Evolutionary conservation across 805 yeast genomes (phyloP).

Genomic region (Scheffersomyces ergatensis): DNA sequence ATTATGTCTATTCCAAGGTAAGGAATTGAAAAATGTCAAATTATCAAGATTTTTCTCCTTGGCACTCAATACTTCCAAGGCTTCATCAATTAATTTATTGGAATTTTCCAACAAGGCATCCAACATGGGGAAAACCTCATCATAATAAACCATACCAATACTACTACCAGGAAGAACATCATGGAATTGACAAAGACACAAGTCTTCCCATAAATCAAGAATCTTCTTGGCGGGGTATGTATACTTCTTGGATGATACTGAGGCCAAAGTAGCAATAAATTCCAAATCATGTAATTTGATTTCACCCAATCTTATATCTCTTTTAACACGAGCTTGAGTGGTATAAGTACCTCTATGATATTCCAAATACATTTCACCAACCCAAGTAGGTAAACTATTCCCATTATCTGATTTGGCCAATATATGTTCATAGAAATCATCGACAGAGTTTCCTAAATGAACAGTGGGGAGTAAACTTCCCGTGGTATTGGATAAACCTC

Average conservation of each 20-base stretch:
- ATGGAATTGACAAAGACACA: slow-evolving; percentile 90
- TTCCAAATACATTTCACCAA: slow-evolving; percentile 90
- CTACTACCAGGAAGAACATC: slow-evolving; percentile 98
- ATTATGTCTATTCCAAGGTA: slow-evolving; percentile 58
- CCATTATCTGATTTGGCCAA: slow-evolving; percentile 66
- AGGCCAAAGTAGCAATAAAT: slow-evolving; percentile 73
- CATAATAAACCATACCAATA: slow-evolving; percentile 84
- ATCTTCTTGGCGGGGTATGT: slow-evolving; percentile 71
- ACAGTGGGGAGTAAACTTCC: slow-evolving; percentile 84
- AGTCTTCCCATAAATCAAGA: slow-evolving; percentile 79
- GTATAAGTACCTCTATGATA: slow-evolving; percentile 98
- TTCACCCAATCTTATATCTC: slow-evolving; percentile 75
- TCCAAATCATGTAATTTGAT: slow-evolving; percentile 81
- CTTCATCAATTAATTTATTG: slow-evolving; percentile 48
- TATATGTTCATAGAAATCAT: slow-evolving; percentile 71
- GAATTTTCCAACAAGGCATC: slow-evolving; percentile 53
- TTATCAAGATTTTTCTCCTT: not conserved
- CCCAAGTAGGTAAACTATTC: slow-evolving; percentile 74
- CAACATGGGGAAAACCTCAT: slow-evolving; percentile 80
- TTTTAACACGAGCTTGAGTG: slow-evolving; percentile 84
- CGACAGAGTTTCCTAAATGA: slow-evolving; percentile 74
- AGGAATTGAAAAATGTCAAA: slow-evolving; percentile 44
- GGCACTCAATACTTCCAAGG: slow-evolving; percentile 43
- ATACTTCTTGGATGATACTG: slow-evolving; percentile 51
- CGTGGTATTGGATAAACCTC: slow-evolving; percentile 80